Percentiles rank a stretch among this genome's conserved stretches.
These are phyloP conservation scores for Trichosporon inkin DNA, from an alignment of 1,284 basidiomycete genomes.

Conservation along the genomic window DNA sequence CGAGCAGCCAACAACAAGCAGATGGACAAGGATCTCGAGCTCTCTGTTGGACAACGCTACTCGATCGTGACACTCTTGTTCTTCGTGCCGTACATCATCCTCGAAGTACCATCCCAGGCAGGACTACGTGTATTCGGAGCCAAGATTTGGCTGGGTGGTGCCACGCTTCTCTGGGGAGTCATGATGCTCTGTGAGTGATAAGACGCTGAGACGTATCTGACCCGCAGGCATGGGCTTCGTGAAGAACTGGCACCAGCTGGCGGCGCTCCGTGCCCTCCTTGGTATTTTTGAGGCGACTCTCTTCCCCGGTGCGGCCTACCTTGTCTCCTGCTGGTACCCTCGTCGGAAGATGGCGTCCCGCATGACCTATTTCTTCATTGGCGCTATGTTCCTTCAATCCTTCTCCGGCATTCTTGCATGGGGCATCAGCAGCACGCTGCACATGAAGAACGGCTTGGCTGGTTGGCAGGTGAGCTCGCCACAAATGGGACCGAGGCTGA, in stretches of 20 bases:
- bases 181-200: constrained; percentile 45
- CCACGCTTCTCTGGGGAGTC: constrained; percentile 42
- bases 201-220: constrained; percentile 20
- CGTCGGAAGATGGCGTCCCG: constrained; percentile 49
- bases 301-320: constrained; percentile 47
- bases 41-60: constrained; percentile 42
- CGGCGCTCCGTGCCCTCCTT: constrained; percentile 30
- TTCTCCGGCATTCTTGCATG: constrained; percentile 4
- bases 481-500: neutral
- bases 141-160: constrained; percentile 12
- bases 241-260: constrained; percentile 31
- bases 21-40: constrained; percentile 28
- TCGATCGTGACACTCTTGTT: constrained; percentile 22
- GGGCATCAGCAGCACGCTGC: constrained; percentile 7
- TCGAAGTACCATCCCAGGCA: constrained; percentile 32
- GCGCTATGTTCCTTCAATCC: constrained; percentile 19
- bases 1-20: constrained; percentile 10
- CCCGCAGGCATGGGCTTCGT: constrained; percentile 45
- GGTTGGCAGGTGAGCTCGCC: constrained; percentile 12
- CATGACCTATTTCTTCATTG: constrained; percentile 50
- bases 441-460: constrained; percentile 6
- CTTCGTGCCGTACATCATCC: constrained; percentile 40
- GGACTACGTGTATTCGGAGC: constrained; percentile 24
- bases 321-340: constrained; percentile 53
- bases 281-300: constrained; percentile 47